Base-by-base conservation (phyloP, 164 flowering plant genomes). In the Paratinospora sagittata region DNA sequence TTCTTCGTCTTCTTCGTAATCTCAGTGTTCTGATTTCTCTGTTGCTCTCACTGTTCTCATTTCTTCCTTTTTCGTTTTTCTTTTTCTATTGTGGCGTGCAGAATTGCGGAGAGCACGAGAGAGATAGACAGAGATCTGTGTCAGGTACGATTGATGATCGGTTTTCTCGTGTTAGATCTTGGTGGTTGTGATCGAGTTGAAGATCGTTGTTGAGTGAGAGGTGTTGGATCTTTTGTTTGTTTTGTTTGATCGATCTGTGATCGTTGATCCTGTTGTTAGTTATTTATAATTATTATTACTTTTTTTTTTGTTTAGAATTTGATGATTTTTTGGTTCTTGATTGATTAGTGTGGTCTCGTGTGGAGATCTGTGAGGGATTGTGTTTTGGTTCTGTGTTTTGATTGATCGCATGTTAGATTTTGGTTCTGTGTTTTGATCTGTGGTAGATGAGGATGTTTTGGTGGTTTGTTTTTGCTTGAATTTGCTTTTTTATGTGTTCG, bases 331-430 rank as follows among this genome's bases (percentile, higher is more conserved):
- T 13, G 6, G 64, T 14, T 61, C 26, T 9, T 26, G 34, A 61
- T 61, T 61, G 64, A 24, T 61, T 13, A 12, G 19, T 58, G 9
- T 47, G 55, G 14, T 47, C 55, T 47, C 7, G 24, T n/a, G 23
- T 21, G 61, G 24, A 21, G 61, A 55, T 55, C 61, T 26, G 64
- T 61, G 64, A 61, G 17, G 34, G 34, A 61, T 8, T 55, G 61
- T 61, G 64, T 26, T 61, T 3, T 61, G 3, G 4, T 16, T 13
- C 12, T 61, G n/a, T 24, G 26, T 26, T 61, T 61, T 61, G 34
- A 24, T 61, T 61, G 64, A 61, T 61, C 16, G 64, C 33, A 8
- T 61, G 64, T 61, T 61, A 9, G 64, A 61, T 61, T 26, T n/a
- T 55, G 61, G 24, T 61, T 27, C 6, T 27, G 64, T 13, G 64